These are phyloP conservation scores for Wallacemonas sp. DNA, from an alignment of 208 protist species.

Conservation along the genomic window DNA sequence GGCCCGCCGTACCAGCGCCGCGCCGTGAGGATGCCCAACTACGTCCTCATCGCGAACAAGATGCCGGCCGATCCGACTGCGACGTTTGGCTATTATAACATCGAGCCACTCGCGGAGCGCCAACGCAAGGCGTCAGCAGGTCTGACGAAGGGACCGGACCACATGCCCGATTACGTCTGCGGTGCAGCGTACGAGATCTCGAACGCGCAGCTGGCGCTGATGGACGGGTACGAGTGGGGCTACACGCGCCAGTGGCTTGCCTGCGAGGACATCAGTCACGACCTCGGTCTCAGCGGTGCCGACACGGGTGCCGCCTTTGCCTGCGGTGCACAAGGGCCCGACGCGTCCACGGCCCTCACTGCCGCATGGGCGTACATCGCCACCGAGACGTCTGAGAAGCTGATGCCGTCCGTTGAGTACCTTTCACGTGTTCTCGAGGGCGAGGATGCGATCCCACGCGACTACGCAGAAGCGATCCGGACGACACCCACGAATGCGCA, in stretches of 20 bases:
- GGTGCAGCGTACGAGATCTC: constrained; percentile 56
- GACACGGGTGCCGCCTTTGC: background rate
- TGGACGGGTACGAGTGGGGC: constrained; percentile 44
- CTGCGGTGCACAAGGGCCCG: background rate
- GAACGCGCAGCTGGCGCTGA: constrained; percentile 38
- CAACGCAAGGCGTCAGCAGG: constrained; percentile 25
- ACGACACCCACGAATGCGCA: constrained; percentile 30
- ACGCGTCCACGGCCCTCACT: constrained; percentile 1
- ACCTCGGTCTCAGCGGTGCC: background rate
- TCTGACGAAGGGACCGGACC: constrained; percentile 16
- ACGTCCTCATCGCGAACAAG: constrained; percentile 48
- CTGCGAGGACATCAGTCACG: constrained; percentile 37
- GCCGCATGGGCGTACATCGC: constrained; percentile 51
- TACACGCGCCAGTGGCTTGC: constrained; percentile 35
- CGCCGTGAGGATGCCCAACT: constrained; percentile 33
- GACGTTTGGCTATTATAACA: constrained; percentile 55
- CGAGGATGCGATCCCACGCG: constrained; percentile 36
- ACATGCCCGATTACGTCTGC: constrained; percentile 47
- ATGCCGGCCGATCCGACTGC: constrained; percentile 17
- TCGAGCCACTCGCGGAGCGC: constrained; percentile 34
- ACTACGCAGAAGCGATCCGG: constrained; percentile 43
- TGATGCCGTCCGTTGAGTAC: constrained; percentile 53
- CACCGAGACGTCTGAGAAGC: constrained; percentile 30
- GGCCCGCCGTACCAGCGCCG: constrained; percentile 55
- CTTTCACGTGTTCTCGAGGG: constrained; percentile 47